Conservation (phyloP, 495 filamentous ascomycete species). For the Polyplosphaeria fusca region DNA sequence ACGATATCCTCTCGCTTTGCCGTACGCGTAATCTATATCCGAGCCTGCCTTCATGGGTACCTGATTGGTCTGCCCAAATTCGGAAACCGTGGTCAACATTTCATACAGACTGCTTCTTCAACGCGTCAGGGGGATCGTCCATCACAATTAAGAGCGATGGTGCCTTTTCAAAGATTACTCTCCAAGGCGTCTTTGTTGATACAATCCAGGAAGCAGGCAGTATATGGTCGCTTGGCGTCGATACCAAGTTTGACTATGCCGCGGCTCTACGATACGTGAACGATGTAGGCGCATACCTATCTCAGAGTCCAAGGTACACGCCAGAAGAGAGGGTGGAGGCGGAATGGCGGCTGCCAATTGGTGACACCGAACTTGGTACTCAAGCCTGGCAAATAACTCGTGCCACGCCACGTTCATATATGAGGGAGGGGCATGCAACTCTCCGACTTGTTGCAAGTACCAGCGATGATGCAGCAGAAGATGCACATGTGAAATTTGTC, state of each 20-base stretch:
- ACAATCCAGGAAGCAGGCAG: neutral
- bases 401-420: neutral
- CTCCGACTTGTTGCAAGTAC: neutral
- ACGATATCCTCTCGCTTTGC: conserved; percentile 10
- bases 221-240: neutral
- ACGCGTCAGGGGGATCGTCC: neutral
- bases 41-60: conserved; percentile 16
- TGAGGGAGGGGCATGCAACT: neutral
- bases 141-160: neutral
- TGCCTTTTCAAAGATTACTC: neutral
- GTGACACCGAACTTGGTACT: neutral
- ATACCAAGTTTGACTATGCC: neutral
- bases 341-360: neutral
- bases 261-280: neutral
- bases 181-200: neutral
- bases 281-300: neutral
- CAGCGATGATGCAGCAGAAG: neutral
- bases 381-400: neutral
- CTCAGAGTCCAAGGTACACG: neutral
- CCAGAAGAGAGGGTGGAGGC: neutral
- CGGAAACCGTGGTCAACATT: conserved; percentile 4
- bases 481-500: neutral
- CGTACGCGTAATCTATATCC: neutral
- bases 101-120: neutral
- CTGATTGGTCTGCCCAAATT: conserved; percentile 4